Evolutionary conservation across 768 basidiomycete species (phyloP).

Genomic region (Mycena leptocephala): DNA sequence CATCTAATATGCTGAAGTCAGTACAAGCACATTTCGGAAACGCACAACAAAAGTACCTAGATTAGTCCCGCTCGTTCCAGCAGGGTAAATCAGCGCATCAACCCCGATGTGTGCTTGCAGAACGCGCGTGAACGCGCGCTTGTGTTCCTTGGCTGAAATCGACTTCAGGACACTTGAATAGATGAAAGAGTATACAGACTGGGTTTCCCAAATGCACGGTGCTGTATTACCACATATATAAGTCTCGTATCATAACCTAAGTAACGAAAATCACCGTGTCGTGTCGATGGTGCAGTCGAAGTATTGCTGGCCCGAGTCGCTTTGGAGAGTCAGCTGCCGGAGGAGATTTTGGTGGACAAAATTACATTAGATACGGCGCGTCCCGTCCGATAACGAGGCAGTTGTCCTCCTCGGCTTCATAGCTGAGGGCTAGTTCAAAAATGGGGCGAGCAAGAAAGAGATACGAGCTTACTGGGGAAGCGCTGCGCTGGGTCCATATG

Average conservation of each 20-base stretch:
- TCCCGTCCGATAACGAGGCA: constrained; percentile 70
- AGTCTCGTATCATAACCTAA: neutral
- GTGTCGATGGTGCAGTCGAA: constrained; percentile 84
- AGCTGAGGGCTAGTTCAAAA: constrained; percentile 74
- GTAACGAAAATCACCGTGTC: constrained; percentile 55
- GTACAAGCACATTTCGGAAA: neutral
- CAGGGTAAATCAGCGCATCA: constrained; percentile 76
- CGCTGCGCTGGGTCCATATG: constrained; percentile 44
- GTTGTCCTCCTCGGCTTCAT: constrained; percentile 68
- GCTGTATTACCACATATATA: neutral
- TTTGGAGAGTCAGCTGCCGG: constrained; percentile 1
- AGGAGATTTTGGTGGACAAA: neutral
- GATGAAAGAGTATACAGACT: constrained; percentile 29
- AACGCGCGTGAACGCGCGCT: constrained; percentile 79
- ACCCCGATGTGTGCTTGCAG: constrained; percentile 80
- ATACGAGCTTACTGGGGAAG: constrained; percentile 27
- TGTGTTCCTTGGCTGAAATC: constrained; percentile 63
- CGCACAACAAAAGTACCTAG: constrained; percentile 23
- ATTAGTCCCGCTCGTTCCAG: constrained; percentile 62
- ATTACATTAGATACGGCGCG: constrained; percentile 51
- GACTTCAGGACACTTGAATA: neutral
- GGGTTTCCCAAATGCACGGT: constrained; percentile 76
- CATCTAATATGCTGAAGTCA: constrained; percentile 61
- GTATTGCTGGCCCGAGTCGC: constrained; percentile 85
- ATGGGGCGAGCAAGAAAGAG: neutral